phyloP scores from a whole-genome alignment of 1,139 yeast genomes.

The Scheffersomyces stambukii region DNA sequence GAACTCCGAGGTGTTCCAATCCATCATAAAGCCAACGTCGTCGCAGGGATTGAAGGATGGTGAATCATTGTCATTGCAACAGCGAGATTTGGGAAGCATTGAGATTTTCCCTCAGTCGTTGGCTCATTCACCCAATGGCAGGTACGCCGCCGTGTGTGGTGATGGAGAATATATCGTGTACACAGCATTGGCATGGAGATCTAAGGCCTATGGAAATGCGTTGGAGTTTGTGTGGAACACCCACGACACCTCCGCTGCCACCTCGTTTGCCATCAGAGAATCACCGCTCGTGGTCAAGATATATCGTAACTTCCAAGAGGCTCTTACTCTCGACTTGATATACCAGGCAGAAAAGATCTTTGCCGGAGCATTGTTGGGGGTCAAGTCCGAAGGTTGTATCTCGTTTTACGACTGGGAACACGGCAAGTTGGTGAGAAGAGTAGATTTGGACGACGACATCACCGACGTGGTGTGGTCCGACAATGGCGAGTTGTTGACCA shows the following conservation, averaged over 20 bases:
- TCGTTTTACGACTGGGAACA: constrained; percentile 93
- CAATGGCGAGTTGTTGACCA: constrained; percentile 82
- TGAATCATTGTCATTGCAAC: constrained; percentile 66
- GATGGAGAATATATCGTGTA: constrained; percentile 97
- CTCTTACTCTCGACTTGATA: constrained; percentile 59
- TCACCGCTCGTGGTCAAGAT: constrained; percentile 61
- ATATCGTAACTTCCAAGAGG: constrained; percentile 81
- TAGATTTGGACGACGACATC: constrained; percentile 69
- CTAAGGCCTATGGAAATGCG: constrained; percentile 88
- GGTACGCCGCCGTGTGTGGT: constrained; percentile 95
- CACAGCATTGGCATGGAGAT: constrained; percentile 97
- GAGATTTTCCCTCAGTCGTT: constrained; percentile 89
- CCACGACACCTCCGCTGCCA: constrained; percentile 64
- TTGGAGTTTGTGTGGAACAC: constrained; percentile 90
- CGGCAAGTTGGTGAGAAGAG: constrained; percentile 78
- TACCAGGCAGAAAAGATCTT: constrained; percentile 78
- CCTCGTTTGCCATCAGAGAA: constrained; percentile 81
- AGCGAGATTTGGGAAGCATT: constrained; percentile 86
- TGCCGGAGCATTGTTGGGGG: constrained; percentile 83
- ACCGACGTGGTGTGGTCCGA: constrained; percentile 89
- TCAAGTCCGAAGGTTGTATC: constrained; percentile 75
- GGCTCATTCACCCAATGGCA: constrained; percentile 93
- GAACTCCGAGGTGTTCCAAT: constrained; percentile 83
- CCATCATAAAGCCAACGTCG: constrained; percentile 69
- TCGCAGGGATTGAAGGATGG: constrained; percentile 73